Evolutionary conservation across 1,284 basidiomycete species (phyloP), one percentile per base, ranked within the genome.

Genomic region (Clitocybe nebularis): DNA sequence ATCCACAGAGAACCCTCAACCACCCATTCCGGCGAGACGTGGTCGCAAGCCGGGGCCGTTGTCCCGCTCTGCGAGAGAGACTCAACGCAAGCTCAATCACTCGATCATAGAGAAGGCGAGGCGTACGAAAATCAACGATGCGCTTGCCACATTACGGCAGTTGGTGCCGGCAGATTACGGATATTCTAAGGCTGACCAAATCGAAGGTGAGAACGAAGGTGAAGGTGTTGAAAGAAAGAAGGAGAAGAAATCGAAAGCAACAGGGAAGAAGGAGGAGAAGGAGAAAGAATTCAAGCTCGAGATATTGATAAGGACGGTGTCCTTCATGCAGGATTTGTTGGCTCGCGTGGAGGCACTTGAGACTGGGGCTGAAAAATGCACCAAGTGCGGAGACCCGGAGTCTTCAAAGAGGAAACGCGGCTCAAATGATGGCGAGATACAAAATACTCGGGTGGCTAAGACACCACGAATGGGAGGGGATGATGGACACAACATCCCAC

Each of bases 101-200:
- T 87, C 84, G 7, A 80, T 88, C 44, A 90, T 90, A 59, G 87
- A 90, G 64, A 88, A 89, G 55, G 81, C 86, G 0, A 69, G 88
- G 11, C 71, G 87, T 24, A 89, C 85, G 1, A 89, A 89, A 70
- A 90, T 90, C 47, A 90, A 90, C 57, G 83, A 88, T 36, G 84
- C 87, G 1, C 72, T 90, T 6, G 69, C 81, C 3, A 76, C 77
- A 1, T 62, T 90, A 16, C 75, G 77, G 44, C 64, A 69, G 45
- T 75, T 89, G 43, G 83, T 89, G 1, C 83, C 84, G 0, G 49
- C 65, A 8, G 67, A 76, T 36, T 72, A 72, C 48, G 73, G 66
- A 24, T 62, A 63, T 30, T 21, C 44, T 5, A 55, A 57, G 35
- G 34, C 47, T 8, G 44, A 47, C 11, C 60, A 50, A 6, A 53